Evolutionary conservation across 1,284 basidiomycete species (phyloP), one percentile per base, ranked within the genome.

Genomic region (Cutaneotrichosporon sp.): DNA sequence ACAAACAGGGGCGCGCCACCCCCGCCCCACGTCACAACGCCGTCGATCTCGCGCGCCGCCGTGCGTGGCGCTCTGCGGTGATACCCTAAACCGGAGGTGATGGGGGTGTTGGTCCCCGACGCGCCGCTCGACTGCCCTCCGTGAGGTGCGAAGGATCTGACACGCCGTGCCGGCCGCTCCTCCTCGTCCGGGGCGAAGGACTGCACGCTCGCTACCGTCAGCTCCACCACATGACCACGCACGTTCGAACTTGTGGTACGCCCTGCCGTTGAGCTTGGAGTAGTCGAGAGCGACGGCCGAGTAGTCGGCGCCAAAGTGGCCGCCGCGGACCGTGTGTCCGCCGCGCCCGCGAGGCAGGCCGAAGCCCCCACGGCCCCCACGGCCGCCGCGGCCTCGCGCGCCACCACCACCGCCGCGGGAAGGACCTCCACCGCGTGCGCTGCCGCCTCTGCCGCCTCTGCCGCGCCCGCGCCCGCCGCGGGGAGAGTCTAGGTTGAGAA

Each of bases 1-100:
- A 80, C 71, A 62, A 80, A 80, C 13, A 79, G 54, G n/a, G 79
- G 78, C 18, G 76, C 77, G 2, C 47, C 58, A 13, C 69, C 66
- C 22, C 74, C 74, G 52, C 75, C 76, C 72, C 73, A 79, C 4
- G 58, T 68, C 16, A 70, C 66, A 8, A 63, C 66, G 7, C 63
- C 63, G 22, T 49, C 56, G 18, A 29, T 54, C 13, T 51, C 53
- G 57, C 60, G 64, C 58, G n/a, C 62, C 46, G 22, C 57, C n/a
- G n/a, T 27, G 20, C 56, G 57, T 14, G 59, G 45, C 14, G 31
- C 55, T 31, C 47, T 33, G 24, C 29, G 56, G 42, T 71, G 70
- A 60, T 64, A 75, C 1, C 75, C 74, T 33, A 77, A 54, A 11
- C 64, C 64, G 5, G 71, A 69, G 10, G 65, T 68, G 13, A 73